Evolutionary conservation across 139 green algal species (phyloP), one percentile per base, ranked within the genome.

Genomic region (Chlorella vulgaris): DNA sequence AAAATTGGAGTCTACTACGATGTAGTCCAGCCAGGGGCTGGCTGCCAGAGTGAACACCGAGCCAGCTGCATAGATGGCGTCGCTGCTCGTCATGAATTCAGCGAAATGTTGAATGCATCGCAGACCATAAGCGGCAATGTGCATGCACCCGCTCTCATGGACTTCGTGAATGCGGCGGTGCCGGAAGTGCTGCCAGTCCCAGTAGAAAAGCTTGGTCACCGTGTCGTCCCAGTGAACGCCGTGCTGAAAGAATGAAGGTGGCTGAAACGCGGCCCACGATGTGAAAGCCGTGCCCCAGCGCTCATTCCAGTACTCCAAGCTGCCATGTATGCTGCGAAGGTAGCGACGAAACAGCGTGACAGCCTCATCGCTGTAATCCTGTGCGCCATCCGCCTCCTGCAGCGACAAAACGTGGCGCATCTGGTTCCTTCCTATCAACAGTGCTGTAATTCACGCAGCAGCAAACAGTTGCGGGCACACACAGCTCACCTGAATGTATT

Each of bases 31-130:
- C 55, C 55, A 65, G 22, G 55, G 55, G 55, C 55, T 65, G 55
- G 18, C 55, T 21, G 55, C 55, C 15, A 65, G 55, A 5, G 18
- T 65, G 55, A 65, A 65, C 18, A 65, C 21, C 5, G 18, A 65
- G 55, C 55, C 55, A 21, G 55, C 55, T 65, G 55, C 55, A n/a
- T 65, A 65, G 55, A 65, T 65, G 55, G 55, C 55, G n/a, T 65
- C 55, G 15, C 18, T 65, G 55, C 55, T 21, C 22, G 55, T 65
- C 55, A 65, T 28, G 55, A 65, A 65, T n/a, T 65, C 55, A 28
- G 55, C 18, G 22, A 65, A 65, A 21, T 65, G 55, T 21, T 65
- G 55, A 21, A 65, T 65, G 55, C 55, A 65, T 15, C 55, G 55
- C 5, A 65, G n/a, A 21, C 55, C 55, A n/a, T 65, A 65, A 21